Base-by-base conservation (phyloP, 495 filamentous ascomycete species). In the Friedmanniomyces endolithicus region DNA sequence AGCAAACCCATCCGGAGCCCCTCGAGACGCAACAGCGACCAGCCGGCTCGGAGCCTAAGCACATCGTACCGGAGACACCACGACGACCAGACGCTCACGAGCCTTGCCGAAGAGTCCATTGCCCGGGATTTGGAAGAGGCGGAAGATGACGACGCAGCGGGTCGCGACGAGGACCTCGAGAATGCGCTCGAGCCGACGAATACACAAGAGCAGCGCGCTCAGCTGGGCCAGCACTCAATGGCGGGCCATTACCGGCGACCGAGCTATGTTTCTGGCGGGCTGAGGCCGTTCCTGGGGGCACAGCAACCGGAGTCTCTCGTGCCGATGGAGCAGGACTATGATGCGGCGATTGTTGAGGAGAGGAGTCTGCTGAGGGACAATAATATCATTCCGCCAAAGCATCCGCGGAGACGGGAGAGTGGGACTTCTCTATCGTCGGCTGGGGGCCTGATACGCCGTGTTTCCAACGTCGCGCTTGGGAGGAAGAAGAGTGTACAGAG, bases 351-450 rank as follows among this genome's bases (percentile, higher is more conserved):
- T 19, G 70, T 78, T 23, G 85, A 89, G 47, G 88, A 92, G 67
- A 74, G 84, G 50, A 80, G 82, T 54, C 69, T 95, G 40, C 67
- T 94, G 25, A 73, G 83, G 48, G 88, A 94, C 62, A 92, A 90
- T 63, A 72, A 84, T 62, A 65, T 92, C 53, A 76, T 88, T 14
- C 76, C 80, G 8, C 78, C 82, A 16, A 83, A 84, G 59, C 78
- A 82, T 62, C 69, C 71, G 6, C 63, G 63, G 6, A 45, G 25
- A 23, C 11, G 61, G 51, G 58, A 49, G 0, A 64, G 62, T 34
- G 56, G 62, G 19, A 50, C 56, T 0, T 59, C 51, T 20, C 25
- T 39, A 11, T 11, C 48, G 1, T 60, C 60, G 43, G 46, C 29
- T 11, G 31, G 31, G 22, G 35, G 49, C 11, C 35, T 56, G 22